Evolutionary conservation across 2,329 filamentous ascomycete species (phyloP).

Genomic region (Myriosclerotinia duriaeana): DNA sequence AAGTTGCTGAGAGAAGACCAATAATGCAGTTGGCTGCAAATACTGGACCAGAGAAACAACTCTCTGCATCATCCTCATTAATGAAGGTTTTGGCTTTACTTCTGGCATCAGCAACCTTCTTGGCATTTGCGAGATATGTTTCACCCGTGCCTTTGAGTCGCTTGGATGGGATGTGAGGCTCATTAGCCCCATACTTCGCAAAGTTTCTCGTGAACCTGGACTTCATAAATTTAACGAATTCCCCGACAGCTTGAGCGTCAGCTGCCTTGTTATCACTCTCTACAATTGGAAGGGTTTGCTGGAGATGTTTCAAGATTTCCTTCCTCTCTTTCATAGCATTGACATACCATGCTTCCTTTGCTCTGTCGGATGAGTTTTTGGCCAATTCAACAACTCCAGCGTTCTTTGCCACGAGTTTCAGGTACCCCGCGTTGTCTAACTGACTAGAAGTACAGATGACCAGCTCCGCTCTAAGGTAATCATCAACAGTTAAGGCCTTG

Average conservation of each 20-base stretch:
- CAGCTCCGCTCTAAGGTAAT: constrained; percentile 13
- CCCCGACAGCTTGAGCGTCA: background rate
- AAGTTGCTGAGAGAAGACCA: background rate
- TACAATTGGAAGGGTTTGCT: background rate
- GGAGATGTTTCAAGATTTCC: background rate
- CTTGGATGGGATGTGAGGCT: constrained; percentile 2
- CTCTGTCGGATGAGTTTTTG: background rate
- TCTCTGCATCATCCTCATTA: constrained; percentile 5
- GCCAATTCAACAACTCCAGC: constrained; percentile 3
- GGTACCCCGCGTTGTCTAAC: background rate
- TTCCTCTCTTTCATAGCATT: background rate
- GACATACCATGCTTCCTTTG: constrained; percentile 1
- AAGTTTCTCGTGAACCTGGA: background rate
- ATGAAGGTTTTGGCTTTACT: background rate
- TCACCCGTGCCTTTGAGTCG: background rate
- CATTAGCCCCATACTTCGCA: constrained; percentile 1
- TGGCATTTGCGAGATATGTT: background rate
- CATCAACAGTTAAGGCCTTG: background rate
- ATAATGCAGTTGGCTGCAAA: background rate
- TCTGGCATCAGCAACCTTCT: background rate
- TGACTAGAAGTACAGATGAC: background rate
- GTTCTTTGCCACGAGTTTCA: background rate
- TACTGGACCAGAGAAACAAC: background rate
- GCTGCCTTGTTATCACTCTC: background rate
- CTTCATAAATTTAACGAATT: background rate